Percentiles rank a stretch among this genome's conserved stretches.
These are phyloP conservation scores for Thecamonas trahens DNA, from an alignment of 78 protist species.

Conservation along the genomic window DNA sequence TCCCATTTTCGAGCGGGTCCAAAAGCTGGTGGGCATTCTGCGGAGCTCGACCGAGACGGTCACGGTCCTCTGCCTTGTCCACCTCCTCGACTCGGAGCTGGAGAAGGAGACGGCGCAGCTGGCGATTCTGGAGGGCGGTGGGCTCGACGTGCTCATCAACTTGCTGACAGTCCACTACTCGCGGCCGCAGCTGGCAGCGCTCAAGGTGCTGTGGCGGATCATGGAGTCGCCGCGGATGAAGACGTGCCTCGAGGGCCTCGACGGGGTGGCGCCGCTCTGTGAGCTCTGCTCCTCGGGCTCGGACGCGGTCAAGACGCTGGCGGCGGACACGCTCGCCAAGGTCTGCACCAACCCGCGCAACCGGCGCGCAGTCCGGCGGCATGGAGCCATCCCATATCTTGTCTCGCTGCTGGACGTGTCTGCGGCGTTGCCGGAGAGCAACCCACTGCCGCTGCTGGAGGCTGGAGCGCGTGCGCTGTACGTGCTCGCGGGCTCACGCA, in stretches of 20 bases:
- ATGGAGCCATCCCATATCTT: neutral
- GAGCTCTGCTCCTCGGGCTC: neutral
- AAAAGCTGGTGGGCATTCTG: neutral
- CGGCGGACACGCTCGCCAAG: neutral
- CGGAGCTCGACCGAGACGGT: neutral
- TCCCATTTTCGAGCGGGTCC: neutral
- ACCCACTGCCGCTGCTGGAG: neutral
- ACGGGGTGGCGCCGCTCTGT: constrained; percentile 3
- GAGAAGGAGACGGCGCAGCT: neutral
- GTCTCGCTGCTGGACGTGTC: neutral
- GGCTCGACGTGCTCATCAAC: constrained; percentile 7
- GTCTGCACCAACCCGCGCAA: neutral
- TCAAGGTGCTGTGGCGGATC: neutral
- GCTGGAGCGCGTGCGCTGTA: neutral
- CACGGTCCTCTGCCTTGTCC: neutral
- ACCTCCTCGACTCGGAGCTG: neutral
- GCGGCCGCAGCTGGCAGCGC: neutral
- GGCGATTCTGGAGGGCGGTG: constrained; percentile 4
- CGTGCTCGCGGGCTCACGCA: neutral
- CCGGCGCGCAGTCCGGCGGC: neutral
- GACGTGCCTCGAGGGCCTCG: neutral
- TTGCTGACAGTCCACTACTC: neutral
- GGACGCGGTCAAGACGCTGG: neutral
- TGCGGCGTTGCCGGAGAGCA: neutral
- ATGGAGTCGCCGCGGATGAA: neutral